A percentile compares a stretch with the other conserved stretches of the same genome.
Evolutionary conservation across 768 basidiomycete genomes (phyloP).

Genomic region (Pleurotus eryngii): DNA sequence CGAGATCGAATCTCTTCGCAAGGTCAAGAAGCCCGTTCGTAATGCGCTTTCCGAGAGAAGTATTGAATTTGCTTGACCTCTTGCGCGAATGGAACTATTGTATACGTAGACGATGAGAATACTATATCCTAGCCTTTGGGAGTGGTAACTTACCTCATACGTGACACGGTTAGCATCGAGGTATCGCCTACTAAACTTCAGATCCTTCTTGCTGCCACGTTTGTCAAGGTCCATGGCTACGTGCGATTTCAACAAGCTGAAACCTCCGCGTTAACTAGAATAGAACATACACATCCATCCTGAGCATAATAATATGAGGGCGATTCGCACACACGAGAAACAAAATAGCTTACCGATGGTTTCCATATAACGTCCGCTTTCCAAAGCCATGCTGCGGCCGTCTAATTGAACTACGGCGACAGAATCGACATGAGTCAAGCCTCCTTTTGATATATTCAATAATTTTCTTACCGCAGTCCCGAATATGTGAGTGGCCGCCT

Average conservation of each 20-base stretch:
- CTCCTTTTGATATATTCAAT: no score
- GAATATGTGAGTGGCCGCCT: slow-evolving; percentile 79
- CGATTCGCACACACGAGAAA: neutral
- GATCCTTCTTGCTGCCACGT: slow-evolving; percentile 38
- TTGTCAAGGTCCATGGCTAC: slow-evolving; percentile 48
- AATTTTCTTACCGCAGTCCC: slow-evolving; percentile 62
- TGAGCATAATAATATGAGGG: slow-evolving; percentile 17
- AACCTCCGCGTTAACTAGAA: neutral
- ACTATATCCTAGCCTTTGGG: neutral
- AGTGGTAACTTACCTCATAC: slow-evolving; percentile 49
- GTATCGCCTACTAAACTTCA: slow-evolving; percentile 69
- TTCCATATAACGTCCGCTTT: slow-evolving; percentile 90
- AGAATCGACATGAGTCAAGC: neutral
- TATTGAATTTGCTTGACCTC: slow-evolving; percentile 60
- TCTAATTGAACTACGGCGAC: slow-evolving; percentile 54
- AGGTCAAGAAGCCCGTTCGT: slow-evolving; percentile 53
- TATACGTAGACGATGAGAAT: neutral
- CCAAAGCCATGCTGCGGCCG: slow-evolving; percentile 72
- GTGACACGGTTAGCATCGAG: slow-evolving; percentile 78
- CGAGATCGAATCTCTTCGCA: slow-evolving; percentile 57
- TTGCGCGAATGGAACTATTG: slow-evolving; percentile 63
- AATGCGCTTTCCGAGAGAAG: slow-evolving; percentile 46
- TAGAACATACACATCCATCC: slow-evolving; percentile 61
- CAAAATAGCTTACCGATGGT: slow-evolving; percentile 60
- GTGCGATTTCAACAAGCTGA: neutral